These are phyloP conservation scores for Arabis alpina DNA, from an alignment of 345 rosid species.

Conservation along the genomic window DNA sequence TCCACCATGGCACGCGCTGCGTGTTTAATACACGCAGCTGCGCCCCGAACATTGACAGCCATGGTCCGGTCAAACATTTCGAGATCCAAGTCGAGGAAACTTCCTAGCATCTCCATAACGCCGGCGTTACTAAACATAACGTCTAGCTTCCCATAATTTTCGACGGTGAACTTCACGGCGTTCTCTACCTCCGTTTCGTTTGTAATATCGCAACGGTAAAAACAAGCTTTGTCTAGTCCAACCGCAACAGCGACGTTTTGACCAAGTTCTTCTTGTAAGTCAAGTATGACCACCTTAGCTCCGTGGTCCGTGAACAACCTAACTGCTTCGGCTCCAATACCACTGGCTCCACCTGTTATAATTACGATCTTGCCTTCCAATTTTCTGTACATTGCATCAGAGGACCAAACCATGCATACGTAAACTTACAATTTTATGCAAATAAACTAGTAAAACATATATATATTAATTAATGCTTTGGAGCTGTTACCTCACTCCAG, in stretches of 20 bases:
- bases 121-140: conserved; percentile 84
- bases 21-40: conserved; percentile 73
- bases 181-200: conserved; percentile 72
- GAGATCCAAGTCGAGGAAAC: conserved; percentile 66
- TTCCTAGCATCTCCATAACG: conserved; percentile 53
- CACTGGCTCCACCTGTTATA: conserved; percentile 86
- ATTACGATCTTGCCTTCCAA: conserved; percentile 84
- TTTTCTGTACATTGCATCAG: conserved; percentile 34
- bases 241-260: conserved; percentile 50
- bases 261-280: conserved; percentile 73
- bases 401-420: no score
- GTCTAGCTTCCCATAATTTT: conserved; percentile 49
- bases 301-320: conserved; percentile 68
- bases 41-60: conserved; percentile 73
- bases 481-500: conserved; percentile 3
- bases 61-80: conserved; percentile 56
- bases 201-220: conserved; percentile 65
- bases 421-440: no score
- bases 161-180: conserved; percentile 54
- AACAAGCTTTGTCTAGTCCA: conserved; percentile 50
- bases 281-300: conserved; percentile 67
- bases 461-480: not conserved
- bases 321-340: conserved; percentile 76
- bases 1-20: conserved; percentile 80
- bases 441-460: no score